phyloP scores from a whole-genome alignment of 257 asterid genomes.

The Primulina huaijiensis region DNA sequence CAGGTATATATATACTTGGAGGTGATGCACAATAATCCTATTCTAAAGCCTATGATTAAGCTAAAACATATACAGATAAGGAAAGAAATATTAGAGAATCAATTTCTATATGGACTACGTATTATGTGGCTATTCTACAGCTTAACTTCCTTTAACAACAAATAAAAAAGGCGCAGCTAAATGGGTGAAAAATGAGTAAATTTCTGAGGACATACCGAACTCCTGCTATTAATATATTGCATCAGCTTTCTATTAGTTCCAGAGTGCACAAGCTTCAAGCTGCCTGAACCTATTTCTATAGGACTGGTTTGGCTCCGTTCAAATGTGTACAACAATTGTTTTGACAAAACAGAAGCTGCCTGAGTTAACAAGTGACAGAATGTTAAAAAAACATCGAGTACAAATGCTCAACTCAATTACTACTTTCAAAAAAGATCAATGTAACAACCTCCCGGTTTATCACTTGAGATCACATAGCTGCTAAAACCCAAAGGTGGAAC shows the following conservation, averaged over 20 bases:
- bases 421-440: slow-evolving; percentile 12
- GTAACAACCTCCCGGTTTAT: slow-evolving; percentile 28
- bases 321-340: slow-evolving; percentile 28
- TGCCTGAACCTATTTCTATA: not conserved
- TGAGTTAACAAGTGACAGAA: slow-evolving; percentile 5
- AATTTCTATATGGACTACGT: no score
- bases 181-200: not conserved
- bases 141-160: no score
- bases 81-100: no score
- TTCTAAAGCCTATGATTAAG: no score
- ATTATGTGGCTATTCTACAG: no score
- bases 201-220: slow-evolving; percentile 32
- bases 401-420: not conserved
- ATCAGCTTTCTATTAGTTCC: slow-evolving; percentile 39
- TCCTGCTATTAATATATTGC: slow-evolving; percentile 46
- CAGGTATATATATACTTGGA: no score
- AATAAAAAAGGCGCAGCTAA: not conserved
- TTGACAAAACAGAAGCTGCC: slow-evolving; percentile 28
- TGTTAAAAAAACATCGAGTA: not conserved
- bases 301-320: slow-evolving; percentile 58
- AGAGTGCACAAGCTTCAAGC: slow-evolving; percentile 54
- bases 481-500: slow-evolving; percentile 43
- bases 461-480: slow-evolving; percentile 33
- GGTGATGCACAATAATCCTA: no score
- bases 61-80: no score